Evolutionary conservation across 2,329 filamentous ascomycete genomes (phyloP), one percentile per base, ranked within the genome.

Genomic region (Colletotrichum sp.): DNA sequence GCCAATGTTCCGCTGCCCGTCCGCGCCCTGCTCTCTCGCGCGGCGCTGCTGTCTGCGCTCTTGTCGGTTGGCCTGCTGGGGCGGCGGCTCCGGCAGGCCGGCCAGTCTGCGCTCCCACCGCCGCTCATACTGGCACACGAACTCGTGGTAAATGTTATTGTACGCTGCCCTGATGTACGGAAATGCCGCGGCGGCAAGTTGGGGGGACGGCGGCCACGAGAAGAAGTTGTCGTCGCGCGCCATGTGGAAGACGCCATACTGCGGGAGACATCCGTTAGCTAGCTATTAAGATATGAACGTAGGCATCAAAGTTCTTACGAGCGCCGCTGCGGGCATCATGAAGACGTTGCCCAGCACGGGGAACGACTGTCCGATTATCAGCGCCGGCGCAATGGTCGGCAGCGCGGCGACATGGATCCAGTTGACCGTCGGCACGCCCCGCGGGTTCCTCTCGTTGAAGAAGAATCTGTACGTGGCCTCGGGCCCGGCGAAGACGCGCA

Each of bases 161-260:
- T 92, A 90, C 10, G 87, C 77, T 57, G 83, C 83, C 39, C 85
- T 84, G 6, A 87, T 80, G 59, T 86, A 87, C 0, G 90, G 90
- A 76, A 91, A 87, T 4, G 88, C 77, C 2, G 87, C 84, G 68
- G 91, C 81, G n/a, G 86, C 88, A 74, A 90, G 87, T 52, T 87
- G 84, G 1, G 89, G 87, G 1, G 89, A 88, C 0, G 90, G 90
- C 1, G 90, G 90, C 90, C 90, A 92, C 16, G 81, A 80, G 24
- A 89, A 83, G 64, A 88, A 84, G n/a, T 86, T 80, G 34, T 86
- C 83, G 55, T 89, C 84, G 59, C 87, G 84, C 69, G 87, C 83
- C 43, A 88, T 80, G 30, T 89, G 85, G 39, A 86, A 84, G 13
- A 87, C 84, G 66, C 86, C 87, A 72, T 89, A 91, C 90, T 91